Percentiles rank a stretch among this genome's conserved stretches.
Conservation (phyloP, 2,329 filamentous ascomycete genomes). For the Fusarium armeniacum region DNA sequence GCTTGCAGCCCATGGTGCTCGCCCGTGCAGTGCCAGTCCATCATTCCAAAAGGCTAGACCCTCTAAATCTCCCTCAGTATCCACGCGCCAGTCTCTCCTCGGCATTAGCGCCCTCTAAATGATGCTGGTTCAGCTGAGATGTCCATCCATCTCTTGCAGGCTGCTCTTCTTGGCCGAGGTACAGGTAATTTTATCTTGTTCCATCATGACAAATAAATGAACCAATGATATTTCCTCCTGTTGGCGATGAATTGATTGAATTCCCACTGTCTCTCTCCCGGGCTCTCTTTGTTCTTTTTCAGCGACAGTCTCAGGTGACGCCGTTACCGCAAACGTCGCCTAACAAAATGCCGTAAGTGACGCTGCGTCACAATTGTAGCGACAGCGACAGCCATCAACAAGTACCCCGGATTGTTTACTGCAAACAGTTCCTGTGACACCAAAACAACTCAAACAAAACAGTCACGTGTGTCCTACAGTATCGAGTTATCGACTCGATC, state of each 20-base stretch:
- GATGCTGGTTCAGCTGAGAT: slow-evolving; percentile 51
- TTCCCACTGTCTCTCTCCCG: slow-evolving; percentile 25
- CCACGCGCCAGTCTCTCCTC: slow-evolving; percentile 25
- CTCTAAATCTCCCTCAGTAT: slow-evolving; percentile 3
- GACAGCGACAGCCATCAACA: neutral
- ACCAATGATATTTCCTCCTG: slow-evolving; percentile 33
- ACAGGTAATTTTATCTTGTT: slow-evolving; percentile 27
- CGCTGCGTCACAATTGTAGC: slow-evolving; percentile 20
- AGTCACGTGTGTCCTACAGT: slow-evolving; percentile 17
- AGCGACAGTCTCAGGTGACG: neutral
- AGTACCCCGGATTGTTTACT: neutral
- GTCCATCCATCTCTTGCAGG: slow-evolving; percentile 17
- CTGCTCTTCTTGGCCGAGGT: slow-evolving; percentile 3
- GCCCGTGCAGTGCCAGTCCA: neutral
- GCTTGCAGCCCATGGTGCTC: neutral
- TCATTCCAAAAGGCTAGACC: slow-evolving; percentile 37
- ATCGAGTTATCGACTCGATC: slow-evolving; percentile 19
- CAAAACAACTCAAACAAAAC: slow-evolving; percentile 1
- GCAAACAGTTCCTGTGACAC: slow-evolving; percentile 7
- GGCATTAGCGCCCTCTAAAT: slow-evolving; percentile 34
- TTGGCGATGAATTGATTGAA: slow-evolving; percentile 37
- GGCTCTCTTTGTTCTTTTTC: neutral
- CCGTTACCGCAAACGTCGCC: slow-evolving; percentile 34
- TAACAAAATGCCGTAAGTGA: neutral
- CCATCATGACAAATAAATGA: slow-evolving; percentile 14